Conservation (phyloP, 1,284 basidiomycete genomes). For the Stygiomarasmius scandens region DNA sequence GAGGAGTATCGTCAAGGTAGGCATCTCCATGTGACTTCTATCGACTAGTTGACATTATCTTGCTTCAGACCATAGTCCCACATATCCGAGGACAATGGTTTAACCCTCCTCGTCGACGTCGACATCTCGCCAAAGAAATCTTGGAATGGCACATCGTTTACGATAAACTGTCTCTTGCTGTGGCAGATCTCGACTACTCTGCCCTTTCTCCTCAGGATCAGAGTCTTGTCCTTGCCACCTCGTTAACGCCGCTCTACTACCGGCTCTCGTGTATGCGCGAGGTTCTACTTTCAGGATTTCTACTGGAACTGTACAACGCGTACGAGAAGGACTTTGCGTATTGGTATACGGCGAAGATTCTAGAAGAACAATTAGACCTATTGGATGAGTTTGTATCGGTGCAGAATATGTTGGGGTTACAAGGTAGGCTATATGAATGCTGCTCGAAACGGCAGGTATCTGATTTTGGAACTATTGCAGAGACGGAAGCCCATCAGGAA, state of each 20-base stretch:
- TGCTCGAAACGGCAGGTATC: not conserved
- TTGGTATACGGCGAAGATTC: slow-evolving; percentile 65
- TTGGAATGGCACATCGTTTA: slow-evolving; percentile 67
- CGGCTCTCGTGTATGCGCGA: slow-evolving; percentile 66
- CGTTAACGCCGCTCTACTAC: slow-evolving; percentile 47
- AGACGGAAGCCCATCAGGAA: slow-evolving; percentile 45
- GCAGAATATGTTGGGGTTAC: slow-evolving; percentile 35
- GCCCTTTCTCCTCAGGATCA: slow-evolving; percentile 28
- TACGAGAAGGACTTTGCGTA: slow-evolving; percentile 74
- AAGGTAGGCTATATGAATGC: not conserved
- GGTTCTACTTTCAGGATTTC: slow-evolving; percentile 74
- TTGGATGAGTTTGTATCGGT: slow-evolving; percentile 52
- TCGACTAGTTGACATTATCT: slow-evolving; percentile 4
- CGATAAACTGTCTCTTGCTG: slow-evolving; percentile 45
- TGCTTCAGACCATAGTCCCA: slow-evolving; percentile 53
- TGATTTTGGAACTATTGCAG: slow-evolving; percentile 30
- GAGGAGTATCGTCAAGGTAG: slow-evolving; percentile 55
- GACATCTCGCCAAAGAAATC: slow-evolving; percentile 63
- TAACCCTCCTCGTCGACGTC: slow-evolving; percentile 68
- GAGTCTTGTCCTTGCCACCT: not conserved
- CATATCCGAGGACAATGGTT: slow-evolving; percentile 64
- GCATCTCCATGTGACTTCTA: not conserved
- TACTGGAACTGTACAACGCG: slow-evolving; percentile 70
- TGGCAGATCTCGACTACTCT: slow-evolving; percentile 30
- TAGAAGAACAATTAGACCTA: slow-evolving; percentile 55